Percentiles rank a stretch among this genome's conserved stretches.
Conservation (phyloP, 1,284 basidiomycete genomes). For the Apiotrichum gamsii region DNA sequence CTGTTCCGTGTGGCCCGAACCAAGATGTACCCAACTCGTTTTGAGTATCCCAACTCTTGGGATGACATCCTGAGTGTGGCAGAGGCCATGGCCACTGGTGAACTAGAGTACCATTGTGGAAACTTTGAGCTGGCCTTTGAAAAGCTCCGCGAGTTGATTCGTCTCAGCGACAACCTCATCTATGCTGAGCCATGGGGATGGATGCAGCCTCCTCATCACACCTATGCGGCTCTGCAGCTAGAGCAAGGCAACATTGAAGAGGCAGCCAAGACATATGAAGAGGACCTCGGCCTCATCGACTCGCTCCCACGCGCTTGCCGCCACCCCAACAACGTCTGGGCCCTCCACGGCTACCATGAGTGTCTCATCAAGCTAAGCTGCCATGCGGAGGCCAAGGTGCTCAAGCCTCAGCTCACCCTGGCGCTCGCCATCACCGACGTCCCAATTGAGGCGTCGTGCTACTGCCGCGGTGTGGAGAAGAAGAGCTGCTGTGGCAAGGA, state of each 20-base stretch:
- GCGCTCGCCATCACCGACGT: conserved; percentile 38
- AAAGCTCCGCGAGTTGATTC: conserved; percentile 28
- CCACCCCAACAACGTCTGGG: conserved; percentile 45
- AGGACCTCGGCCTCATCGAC: conserved; percentile 33
- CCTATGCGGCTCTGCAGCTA: conserved; percentile 37
- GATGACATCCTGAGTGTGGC: conserved; percentile 30
- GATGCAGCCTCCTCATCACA: conserved; percentile 42
- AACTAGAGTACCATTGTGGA: conserved; percentile 36
- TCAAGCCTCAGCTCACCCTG: conserved; percentile 25
- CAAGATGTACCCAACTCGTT: conserved; percentile 17
- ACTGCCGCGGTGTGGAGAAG: conserved; percentile 19
- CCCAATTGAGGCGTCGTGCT: conserved; percentile 30
- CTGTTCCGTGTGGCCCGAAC: conserved; percentile 18
- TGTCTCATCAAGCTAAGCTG: conserved; percentile 31
- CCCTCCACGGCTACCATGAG: conserved; percentile 40
- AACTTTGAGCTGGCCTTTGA: conserved; percentile 30
- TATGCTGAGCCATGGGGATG: conserved; percentile 44
- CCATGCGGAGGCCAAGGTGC: conserved; percentile 24
- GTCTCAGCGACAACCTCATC: conserved; percentile 26
- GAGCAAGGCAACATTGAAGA: conserved; percentile 34
- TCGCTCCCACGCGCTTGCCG: conserved; percentile 31
- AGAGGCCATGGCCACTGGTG: conserved; percentile 37
- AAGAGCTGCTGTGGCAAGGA: no score
- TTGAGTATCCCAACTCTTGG: conserved; percentile 34
- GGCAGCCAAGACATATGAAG: conserved; percentile 31